Conservation (phyloP, 495 filamentous ascomycete species). For the Corynascus novoguineensis region DNA sequence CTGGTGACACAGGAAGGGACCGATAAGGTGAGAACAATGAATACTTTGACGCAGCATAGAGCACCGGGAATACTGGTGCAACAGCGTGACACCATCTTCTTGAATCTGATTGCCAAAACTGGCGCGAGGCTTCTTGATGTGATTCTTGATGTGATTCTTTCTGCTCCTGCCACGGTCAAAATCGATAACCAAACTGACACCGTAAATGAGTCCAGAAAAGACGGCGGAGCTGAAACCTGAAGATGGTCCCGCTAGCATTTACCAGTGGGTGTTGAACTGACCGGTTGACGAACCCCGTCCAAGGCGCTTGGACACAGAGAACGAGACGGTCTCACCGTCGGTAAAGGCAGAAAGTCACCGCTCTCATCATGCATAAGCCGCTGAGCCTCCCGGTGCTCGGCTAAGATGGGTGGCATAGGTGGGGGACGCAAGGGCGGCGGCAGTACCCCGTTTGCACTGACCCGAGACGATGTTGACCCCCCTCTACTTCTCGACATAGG, state of each 20-base stretch:
- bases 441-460: background rate
- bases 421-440: background rate
- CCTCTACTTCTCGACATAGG: background rate
- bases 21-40: background rate
- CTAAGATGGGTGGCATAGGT: background rate
- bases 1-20: background rate
- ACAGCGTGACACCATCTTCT: background rate
- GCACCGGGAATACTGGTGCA: background rate
- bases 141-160: background rate
- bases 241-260: background rate
- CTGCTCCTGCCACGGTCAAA: background rate
- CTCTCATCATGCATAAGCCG: background rate
- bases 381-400: background rate
- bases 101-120: background rate
- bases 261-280: background rate
- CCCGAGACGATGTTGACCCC: background rate
- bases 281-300: background rate
- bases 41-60: background rate
- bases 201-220: background rate
- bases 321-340: background rate
- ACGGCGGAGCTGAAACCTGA: background rate
- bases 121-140: background rate
- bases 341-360: background rate
- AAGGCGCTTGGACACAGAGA: background rate
- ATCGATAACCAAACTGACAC: background rate